Base-by-base conservation (phyloP, 2,329 filamentous ascomycete species). In the Huntiella savannae region DNA sequence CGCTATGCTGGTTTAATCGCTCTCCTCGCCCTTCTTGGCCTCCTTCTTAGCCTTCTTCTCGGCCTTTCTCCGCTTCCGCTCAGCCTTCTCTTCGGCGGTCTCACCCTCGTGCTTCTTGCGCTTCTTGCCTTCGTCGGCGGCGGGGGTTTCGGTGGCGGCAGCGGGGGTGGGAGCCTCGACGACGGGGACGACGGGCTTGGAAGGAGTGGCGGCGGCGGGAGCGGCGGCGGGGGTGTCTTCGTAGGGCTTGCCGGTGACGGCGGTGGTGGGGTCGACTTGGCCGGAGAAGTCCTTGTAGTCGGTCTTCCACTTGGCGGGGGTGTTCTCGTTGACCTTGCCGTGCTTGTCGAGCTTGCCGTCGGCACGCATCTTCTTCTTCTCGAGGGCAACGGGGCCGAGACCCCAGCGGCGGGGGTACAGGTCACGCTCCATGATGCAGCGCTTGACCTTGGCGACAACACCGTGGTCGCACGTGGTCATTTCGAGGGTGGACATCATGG, bases 351-450 rank as follows among this genome's bases (percentile, higher is more conserved):
- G 80, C 68, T 95, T 94, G 63, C 91, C 91, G 55, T 85, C 82
- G 45, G 87, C 84, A 77, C 96, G 96, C 71, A 98, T 78, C 77
- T 96, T 95, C 82, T 98, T 98, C 79, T 98, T 98, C 73, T 96
- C 86, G 42, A 81, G 67, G 43, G 91, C 91, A 50, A 88, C 79
- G 45, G 91, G 88, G 52, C 91, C 91, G 59, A 96, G 76, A 54
- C 91, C 91, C 91, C 91, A 98, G 70, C 88, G 73, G 62, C 86
- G 76, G 53, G 91, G 91, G 73, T 98, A 98, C 50, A 96, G 73
- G 62, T 96, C 91, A 57, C 91, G 83, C 73, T 98, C 91, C 91
- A 98, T 98, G 64, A 98, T 98, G 65, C 87, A 94, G 57, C 91
- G 81, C 79, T 98, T 98, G 62, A 98, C 85, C 73, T 95, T 96